A percentile compares a stretch with the other conserved stretches of the same genome.
Evolutionary conservation across 306 rosid species (phyloP).

Genomic region (Abrus precatorius): DNA sequence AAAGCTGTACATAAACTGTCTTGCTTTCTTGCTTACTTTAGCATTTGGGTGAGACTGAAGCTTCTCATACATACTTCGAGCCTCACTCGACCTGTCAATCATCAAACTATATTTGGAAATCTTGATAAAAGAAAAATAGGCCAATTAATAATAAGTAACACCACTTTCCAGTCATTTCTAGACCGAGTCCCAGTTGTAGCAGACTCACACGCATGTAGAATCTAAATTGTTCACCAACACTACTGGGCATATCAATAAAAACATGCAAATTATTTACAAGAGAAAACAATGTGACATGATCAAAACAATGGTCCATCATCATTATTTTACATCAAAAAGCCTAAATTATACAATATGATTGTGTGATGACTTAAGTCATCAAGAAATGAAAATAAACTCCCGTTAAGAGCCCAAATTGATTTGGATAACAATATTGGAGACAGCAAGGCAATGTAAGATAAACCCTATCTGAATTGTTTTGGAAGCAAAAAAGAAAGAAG

Average conservation of each 20-base stretch:
- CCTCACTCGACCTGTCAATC: conserved; percentile 75
- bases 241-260: not conserved
- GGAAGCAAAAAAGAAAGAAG: no score
- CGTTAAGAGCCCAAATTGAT: not conserved
- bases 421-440: no score
- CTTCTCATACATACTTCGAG: conserved; percentile 84
- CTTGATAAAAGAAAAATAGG: conserved; percentile 3
- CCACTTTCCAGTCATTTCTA: conserved; percentile 24
- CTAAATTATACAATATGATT: not conserved
- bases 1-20: conserved; percentile 80
- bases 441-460: no score
- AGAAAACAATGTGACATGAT: not conserved
- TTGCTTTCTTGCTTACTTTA: conserved; percentile 83
- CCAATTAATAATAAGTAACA: conserved; percentile 17
- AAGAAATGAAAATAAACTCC: not conserved
- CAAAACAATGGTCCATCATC: not conserved
- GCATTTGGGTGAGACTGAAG: conserved; percentile 82
- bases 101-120: conserved; percentile 37
- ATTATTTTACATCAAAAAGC: conserved; percentile 1
- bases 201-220: not conserved
- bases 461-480: no score
- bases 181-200: not conserved
- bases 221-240: not conserved
- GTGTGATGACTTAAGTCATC: not conserved
- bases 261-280: not conserved